phyloP scores from a whole-genome alignment of 1,284 basidiomycete species.

The Ustilago hordei region DNA sequence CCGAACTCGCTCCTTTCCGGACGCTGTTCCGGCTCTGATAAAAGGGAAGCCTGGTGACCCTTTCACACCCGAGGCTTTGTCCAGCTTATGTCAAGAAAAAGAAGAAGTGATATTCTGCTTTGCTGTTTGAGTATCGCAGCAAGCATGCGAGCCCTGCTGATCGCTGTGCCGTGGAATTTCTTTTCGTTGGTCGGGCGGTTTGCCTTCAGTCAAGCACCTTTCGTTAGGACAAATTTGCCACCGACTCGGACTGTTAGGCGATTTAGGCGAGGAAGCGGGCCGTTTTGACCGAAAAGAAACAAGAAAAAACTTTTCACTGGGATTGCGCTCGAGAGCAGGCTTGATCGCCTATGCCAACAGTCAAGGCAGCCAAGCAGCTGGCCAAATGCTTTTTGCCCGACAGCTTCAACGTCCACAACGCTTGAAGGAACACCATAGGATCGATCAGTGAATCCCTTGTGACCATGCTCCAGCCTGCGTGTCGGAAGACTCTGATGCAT shows the following conservation, averaged over 20 bases:
- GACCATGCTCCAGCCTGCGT: constrained; percentile 3
- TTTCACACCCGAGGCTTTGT: neutral
- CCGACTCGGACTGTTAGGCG: constrained; percentile 7
- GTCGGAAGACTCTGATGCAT: constrained; percentile 5
- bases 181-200: neutral
- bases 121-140: neutral
- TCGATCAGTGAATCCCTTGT: constrained; percentile 3
- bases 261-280: constrained; percentile 4
- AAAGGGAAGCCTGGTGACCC: neutral
- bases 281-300: neutral
- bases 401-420: neutral
- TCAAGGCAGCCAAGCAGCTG: neutral
- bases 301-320: constrained; percentile 7
- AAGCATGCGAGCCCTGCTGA: neutral
- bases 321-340: neutral
- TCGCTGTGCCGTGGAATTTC: constrained; percentile 2
- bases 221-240: constrained; percentile 3
- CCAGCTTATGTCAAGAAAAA: no score
- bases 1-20: neutral
- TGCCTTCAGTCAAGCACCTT: neutral
- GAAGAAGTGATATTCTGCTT: neutral
- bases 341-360: constrained; percentile 18
- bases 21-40: neutral
- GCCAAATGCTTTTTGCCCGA: neutral
- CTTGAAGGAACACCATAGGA: neutral